phyloP scores from a whole-genome alignment of 2,329 filamentous ascomycete genomes.

The Scytalidium sp. region DNA sequence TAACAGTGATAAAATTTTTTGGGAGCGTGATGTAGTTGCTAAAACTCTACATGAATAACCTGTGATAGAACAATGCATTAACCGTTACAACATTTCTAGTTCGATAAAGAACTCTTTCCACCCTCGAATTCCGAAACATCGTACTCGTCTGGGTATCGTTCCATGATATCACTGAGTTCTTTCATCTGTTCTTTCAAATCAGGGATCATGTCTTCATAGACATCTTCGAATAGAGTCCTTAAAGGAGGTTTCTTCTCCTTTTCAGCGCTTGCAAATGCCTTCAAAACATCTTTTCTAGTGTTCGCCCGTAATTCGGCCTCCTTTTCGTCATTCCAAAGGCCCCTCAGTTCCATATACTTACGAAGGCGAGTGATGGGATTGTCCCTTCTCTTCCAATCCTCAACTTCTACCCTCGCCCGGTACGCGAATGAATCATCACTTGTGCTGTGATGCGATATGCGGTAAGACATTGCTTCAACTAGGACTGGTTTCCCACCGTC shows the following conservation, averaged over 20 bases:
- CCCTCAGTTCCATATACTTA: slow-evolving; percentile 85
- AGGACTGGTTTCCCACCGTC: slow-evolving; percentile 59
- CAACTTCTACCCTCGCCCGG: slow-evolving; percentile 86
- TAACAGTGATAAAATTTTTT: too few relatives aligned
- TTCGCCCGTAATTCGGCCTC: slow-evolving; percentile 70
- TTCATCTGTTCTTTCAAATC: slow-evolving; percentile 74
- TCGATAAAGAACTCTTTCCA: slow-evolving; percentile 41
- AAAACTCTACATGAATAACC: neutral
- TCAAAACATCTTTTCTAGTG: slow-evolving; percentile 72
- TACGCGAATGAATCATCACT: slow-evolving; percentile 97
- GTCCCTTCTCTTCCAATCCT: slow-evolving; percentile 88
- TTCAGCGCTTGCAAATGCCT: slow-evolving; percentile 81
- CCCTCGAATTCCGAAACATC: slow-evolving; percentile 75
- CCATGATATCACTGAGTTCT: slow-evolving; percentile 72
- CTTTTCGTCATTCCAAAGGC: slow-evolving; percentile 79
- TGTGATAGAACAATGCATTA: neutral
- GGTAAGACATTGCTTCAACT: slow-evolving; percentile 96
- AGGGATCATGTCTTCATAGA: slow-evolving; percentile 84
- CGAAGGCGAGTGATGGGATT: slow-evolving; percentile 82
- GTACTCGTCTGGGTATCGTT: slow-evolving; percentile 90
- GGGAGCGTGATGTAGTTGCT: neutral
- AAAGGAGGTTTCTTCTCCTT: slow-evolving; percentile 76
- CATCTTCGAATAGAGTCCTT: slow-evolving; percentile 74
- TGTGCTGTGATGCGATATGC: slow-evolving; percentile 96
- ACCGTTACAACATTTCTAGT: neutral